These are phyloP conservation scores for Citrus trifoliata DNA, from an alignment of 345 rosid species.

Conservation along the genomic window DNA sequence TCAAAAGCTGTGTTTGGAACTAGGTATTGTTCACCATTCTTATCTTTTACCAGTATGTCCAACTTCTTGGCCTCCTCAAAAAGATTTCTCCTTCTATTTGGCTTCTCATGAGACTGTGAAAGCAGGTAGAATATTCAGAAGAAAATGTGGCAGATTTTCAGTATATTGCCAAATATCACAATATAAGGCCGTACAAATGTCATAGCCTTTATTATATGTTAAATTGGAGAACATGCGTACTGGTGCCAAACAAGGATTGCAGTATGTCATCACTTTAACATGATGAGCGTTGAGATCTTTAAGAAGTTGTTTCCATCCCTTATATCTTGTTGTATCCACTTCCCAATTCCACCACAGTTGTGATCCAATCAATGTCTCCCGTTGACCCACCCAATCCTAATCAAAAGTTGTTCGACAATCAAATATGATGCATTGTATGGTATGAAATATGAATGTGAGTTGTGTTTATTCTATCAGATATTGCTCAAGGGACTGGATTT, in stretches of 20 bases:
- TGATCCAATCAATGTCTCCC: conserved; percentile 61
- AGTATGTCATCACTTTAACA: conserved; percentile 69
- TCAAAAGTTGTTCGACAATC: conserved; percentile 7
- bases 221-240: conserved; percentile 27
- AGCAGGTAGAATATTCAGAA: conserved; percentile 16
- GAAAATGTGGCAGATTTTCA: conserved; percentile 1
- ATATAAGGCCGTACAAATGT: not conserved
- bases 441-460: no score
- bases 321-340: conserved; percentile 51
- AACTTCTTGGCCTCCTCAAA: conserved; percentile 61
- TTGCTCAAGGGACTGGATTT: not conserved
- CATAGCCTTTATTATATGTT: not conserved
- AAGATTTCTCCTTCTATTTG: conserved; percentile 49
- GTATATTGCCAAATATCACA: conserved; percentile 1
- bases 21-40: conserved; percentile 54
- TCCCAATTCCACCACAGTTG: conserved; percentile 88
- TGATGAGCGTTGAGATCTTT: conserved; percentile 44
- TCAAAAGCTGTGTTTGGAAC: conserved; percentile 74
- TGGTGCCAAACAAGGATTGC: conserved; percentile 78
- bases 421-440: not conserved
- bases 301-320: conserved; percentile 53
- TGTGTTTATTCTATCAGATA: not conserved
- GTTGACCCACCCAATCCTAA: conserved; percentile 77
- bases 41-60: conserved; percentile 56
- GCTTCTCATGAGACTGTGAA: conserved; percentile 45